Base-by-base conservation (phyloP, 768 basidiomycete species). In the Rhizopogon vesiculosus region DNA sequence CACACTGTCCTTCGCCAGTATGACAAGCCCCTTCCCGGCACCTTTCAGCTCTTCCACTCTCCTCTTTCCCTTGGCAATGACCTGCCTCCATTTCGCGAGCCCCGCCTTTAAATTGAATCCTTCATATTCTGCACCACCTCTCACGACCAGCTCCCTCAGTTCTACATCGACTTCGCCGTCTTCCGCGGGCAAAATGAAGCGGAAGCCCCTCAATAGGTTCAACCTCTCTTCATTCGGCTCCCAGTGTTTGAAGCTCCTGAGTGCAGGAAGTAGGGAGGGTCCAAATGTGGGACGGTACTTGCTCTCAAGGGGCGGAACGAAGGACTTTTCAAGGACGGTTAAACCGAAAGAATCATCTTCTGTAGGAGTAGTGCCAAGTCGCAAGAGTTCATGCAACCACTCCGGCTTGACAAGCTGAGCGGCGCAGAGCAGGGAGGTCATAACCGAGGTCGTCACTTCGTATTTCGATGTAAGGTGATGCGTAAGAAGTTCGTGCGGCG, bases 321-420 rank as follows among this genome's bases (percentile, higher is more conserved):
- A 88, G 0, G 68, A 62, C 18, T 77, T 66, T 62, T 88, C 86
- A 7, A 88, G 70, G n/a, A 67, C 59, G 0, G 71, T 29, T 7
- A 66, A 69, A 43, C 63, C 69, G 9, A 71, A 65, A 3, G 69
- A 64, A 40, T 79, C 68, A 2, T 64, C 57, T 13, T 69, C 66
- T 3, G 65, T 65, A 4, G 72, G 66, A 10, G 73, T 61, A 16
- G 61, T 68, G 7, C 83, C 84, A 0, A 83, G 71, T 2, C 78
- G 76, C 31, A 90, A 56, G 31, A 89, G 63, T 54, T 89, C 84
- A 7, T 69, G 66, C 25, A 91, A 68, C 89, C 89, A 92, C 45
- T 86, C 83, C 0, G 78, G 74, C 55, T 76, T 89, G 33, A 86
- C 87, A 46, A 91, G 78, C 10, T 77, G 74, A 13, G 79, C 75